Evolutionary conservation across 345 rosid species (phyloP).

Genomic region (Melastoma malabathricum): DNA sequence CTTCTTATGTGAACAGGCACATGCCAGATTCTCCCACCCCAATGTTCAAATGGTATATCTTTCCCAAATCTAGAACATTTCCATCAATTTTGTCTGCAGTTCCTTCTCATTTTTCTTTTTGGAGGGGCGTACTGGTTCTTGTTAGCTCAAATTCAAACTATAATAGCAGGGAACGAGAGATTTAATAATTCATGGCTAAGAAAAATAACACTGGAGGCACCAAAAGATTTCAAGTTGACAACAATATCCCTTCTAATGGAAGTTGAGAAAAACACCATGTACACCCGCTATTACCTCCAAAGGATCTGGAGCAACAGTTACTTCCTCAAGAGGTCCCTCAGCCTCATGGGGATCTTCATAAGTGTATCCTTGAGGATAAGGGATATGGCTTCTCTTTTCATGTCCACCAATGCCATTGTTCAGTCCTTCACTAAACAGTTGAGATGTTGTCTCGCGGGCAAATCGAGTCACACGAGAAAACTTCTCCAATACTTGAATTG

Average conservation of each 20-base stretch:
- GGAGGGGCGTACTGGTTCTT: too few relatives aligned
- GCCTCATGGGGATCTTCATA: conserved; percentile 22
- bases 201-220: too few relatives aligned
- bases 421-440: conserved; percentile 54
- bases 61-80: too few relatives aligned
- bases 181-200: too few relatives aligned
- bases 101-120: background rate
- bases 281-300: conserved; percentile 46
- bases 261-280: background rate
- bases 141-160: too few relatives aligned
- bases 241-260: background rate
- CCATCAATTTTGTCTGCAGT: too few relatives aligned
- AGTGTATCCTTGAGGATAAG: conserved; percentile 25
- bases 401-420: conserved; percentile 43
- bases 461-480: conserved; percentile 90
- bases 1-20: too few relatives aligned
- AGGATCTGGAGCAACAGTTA: conserved; percentile 60
- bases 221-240: too few relatives aligned
- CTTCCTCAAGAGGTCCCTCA: conserved; percentile 25
- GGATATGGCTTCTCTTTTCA: conserved; percentile 41
- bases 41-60: too few relatives aligned
- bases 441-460: conserved; percentile 89
- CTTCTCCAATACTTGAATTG: conserved; percentile 81
- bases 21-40: too few relatives aligned
- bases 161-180: too few relatives aligned